Conservation (phyloP, 2,329 filamentous ascomycete genomes). For the Beauveria caledonica region DNA sequence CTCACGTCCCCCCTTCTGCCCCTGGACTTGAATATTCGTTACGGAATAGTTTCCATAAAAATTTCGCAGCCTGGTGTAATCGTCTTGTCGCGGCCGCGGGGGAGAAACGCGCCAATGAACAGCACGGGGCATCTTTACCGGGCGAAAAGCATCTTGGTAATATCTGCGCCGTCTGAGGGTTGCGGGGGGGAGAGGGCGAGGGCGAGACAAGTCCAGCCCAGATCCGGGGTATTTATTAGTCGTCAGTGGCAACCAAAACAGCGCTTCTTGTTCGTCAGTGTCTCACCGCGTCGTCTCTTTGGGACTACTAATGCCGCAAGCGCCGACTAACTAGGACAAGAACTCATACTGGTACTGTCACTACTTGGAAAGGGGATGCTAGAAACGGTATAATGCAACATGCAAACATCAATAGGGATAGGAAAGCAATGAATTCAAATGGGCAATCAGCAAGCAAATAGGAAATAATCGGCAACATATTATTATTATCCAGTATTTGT, state of each 20-base stretch:
- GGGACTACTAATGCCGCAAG: not conserved
- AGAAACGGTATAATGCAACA: not conserved
- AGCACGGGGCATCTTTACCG: not conserved
- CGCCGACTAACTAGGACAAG: too few relatives aligned
- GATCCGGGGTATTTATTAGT: conserved; percentile 6
- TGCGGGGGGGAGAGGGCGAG: not conserved
- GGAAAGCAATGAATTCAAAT: not conserved
- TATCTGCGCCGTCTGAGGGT: not conserved
- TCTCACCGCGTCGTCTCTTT: not conserved
- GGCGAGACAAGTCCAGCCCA: not conserved
- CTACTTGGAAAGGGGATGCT: not conserved
- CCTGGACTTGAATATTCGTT: not conserved
- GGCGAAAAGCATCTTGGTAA: not conserved
- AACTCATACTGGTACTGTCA: too few relatives aligned
- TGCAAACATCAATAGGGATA: not conserved
- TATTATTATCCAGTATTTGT: too few relatives aligned
- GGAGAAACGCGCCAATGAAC: not conserved
- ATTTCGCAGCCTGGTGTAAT: not conserved
- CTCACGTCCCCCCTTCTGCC: too few relatives aligned
- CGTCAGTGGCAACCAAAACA: not conserved
- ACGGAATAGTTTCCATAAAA: conserved; percentile 11
- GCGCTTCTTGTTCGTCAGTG: not conserved
- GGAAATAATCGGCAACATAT: not conserved
- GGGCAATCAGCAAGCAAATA: not conserved
- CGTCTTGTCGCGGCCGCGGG: too few relatives aligned